These are phyloP conservation scores for Fusarium siculi DNA, from an alignment of 2,329 filamentous ascomycete species.

Conservation along the genomic window DNA sequence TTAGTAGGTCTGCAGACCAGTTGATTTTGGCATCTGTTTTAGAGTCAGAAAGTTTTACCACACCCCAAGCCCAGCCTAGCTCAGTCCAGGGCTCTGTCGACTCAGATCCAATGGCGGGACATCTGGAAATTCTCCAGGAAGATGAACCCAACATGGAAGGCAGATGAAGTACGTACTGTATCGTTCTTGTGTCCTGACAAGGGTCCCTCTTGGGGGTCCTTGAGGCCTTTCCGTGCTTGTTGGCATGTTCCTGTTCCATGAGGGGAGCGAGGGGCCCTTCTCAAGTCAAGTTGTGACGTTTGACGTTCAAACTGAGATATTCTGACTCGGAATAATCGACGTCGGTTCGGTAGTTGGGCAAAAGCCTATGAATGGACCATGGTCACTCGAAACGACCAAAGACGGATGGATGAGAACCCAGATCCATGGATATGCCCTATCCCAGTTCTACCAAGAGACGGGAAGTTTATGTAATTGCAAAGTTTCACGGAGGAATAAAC, in stretches of 20 bases:
- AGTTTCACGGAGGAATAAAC: constrained; percentile 19
- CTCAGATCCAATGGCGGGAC: constrained; percentile 24
- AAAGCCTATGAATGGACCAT: background rate
- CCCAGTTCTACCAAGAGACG: constrained; percentile 6
- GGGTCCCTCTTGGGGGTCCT: background rate
- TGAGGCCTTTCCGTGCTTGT: background rate
- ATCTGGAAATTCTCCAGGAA: constrained; percentile 10
- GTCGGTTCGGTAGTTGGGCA: constrained; percentile 1
- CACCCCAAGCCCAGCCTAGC: background rate
- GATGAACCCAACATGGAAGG: constrained; percentile 25
- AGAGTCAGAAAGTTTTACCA: background rate
- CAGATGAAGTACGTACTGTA: constrained; percentile 7
- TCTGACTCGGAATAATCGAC: constrained; percentile 2
- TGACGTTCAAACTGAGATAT: background rate
- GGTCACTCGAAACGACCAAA: background rate
- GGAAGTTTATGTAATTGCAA: constrained; percentile 25
- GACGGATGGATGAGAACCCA: background rate
- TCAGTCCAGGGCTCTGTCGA: background rate
- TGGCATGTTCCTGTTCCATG: constrained; percentile 4
- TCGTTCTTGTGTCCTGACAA: background rate
- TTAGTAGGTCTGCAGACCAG: fast-evolving
- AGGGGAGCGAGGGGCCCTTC: constrained; percentile 3
- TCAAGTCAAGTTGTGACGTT: background rate
- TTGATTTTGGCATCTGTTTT: background rate
- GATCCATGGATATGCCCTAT: background rate